A percentile compares a stretch with the other conserved stretches of the same genome.
Evolutionary conservation across 1,284 basidiomycete genomes (phyloP).

Genomic region (Sporisorium sorghi): DNA sequence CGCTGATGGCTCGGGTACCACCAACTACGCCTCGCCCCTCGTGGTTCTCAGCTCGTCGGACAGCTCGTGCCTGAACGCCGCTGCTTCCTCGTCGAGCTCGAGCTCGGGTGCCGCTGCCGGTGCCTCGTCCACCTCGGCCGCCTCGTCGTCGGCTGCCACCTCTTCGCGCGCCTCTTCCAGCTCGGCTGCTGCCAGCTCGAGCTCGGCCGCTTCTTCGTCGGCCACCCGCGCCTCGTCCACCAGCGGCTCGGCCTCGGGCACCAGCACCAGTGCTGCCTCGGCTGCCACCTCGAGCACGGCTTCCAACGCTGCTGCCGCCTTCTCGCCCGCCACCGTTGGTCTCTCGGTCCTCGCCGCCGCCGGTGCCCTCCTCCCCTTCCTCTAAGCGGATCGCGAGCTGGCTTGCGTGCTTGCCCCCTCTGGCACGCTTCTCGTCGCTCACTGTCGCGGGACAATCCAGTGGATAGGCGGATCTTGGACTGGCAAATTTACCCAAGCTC

Average conservation of each 20-base stretch:
- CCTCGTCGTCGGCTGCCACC: constrained; percentile 20
- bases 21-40: constrained; percentile 50
- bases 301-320: constrained; percentile 37
- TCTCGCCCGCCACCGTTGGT: constrained; percentile 50
- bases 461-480: not conserved
- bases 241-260: not conserved
- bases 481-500: constrained; percentile 15
- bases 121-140: constrained; percentile 18
- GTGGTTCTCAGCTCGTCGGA: constrained; percentile 35
- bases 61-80: constrained; percentile 45
- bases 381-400: constrained; percentile 18
- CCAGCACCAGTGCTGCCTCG: constrained; percentile 8
- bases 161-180: constrained; percentile 16
- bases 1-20: constrained; percentile 58
- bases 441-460: not conserved
- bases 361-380: constrained; percentile 50
- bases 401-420: too few relatives aligned
- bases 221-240: constrained; percentile 15
- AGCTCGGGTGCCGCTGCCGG: constrained; percentile 8
- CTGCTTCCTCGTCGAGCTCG: constrained; percentile 18
- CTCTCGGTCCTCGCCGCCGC: constrained; percentile 42
- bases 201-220: constrained; percentile 15
- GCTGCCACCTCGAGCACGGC: constrained; percentile 15
- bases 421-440: not conserved
- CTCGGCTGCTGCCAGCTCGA: constrained; percentile 4